A percentile compares a stretch with the other conserved stretches of the same genome.
These are phyloP conservation scores for Annulohypoxylon truncatum DNA, from an alignment of 2,329 filamentous ascomycete genomes.

Conservation along the genomic window DNA sequence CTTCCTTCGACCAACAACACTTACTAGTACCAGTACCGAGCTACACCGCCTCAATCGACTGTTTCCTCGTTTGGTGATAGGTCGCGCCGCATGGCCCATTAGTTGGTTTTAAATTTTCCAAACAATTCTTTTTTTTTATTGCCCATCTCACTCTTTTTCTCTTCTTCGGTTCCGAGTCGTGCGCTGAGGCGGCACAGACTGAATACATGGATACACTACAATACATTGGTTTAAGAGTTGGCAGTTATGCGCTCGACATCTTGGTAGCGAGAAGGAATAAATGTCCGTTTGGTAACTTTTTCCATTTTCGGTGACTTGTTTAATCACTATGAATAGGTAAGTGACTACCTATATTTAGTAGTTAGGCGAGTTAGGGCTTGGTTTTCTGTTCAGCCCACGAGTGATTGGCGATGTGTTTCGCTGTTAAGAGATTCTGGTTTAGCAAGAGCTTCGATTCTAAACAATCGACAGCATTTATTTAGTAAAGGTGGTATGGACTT, in stretches of 20 bases:
- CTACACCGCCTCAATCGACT: slow-evolving; percentile 15
- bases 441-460: neutral
- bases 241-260: neutral
- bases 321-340: neutral
- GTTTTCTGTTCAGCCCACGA: neutral
- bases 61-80: neutral
- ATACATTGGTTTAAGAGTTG: neutral
- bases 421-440: neutral
- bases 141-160: neutral
- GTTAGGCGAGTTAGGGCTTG: neutral
- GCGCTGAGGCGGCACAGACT: neutral
- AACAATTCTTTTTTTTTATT: neutral
- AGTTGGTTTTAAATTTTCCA: neutral
- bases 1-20: neutral
- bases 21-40: neutral
- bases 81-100: slow-evolving; percentile 1
- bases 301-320: neutral
- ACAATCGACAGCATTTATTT: neutral
- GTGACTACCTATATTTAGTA: neutral
- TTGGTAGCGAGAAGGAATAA: slow-evolving; percentile 1
- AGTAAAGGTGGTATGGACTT: too few species aligned
- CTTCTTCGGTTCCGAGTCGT: neutral
- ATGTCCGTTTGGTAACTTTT: neutral
- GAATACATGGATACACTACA: neutral
- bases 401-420: neutral